A percentile compares a stretch with the other conserved stretches of the same genome.
phyloP scores from a whole-genome alignment of 352 stramenopile genomes.

The Globisporangium cystogenes region DNA sequence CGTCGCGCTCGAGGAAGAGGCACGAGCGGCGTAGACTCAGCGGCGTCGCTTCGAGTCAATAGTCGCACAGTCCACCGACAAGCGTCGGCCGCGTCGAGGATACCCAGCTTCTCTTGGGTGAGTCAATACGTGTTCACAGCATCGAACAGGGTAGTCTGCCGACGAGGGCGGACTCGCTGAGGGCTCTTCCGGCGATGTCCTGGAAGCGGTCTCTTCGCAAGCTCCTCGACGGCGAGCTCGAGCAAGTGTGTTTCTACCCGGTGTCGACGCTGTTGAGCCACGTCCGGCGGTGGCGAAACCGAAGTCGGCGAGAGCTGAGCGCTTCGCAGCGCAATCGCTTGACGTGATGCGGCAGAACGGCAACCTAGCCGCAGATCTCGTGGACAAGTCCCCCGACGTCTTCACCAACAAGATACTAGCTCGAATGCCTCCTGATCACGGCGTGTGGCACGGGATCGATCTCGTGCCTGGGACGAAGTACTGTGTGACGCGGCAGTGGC shows the following conservation, averaged over 20 bases:
- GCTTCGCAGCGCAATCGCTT: constrained; percentile 15
- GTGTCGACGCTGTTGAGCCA: not conserved
- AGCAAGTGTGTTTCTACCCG: constrained; percentile 10
- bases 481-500: constrained; percentile 15
- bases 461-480: constrained; percentile 21
- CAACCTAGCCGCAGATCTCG: constrained; percentile 1
- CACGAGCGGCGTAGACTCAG: not conserved
- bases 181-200: not conserved
- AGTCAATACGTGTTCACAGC: not conserved
- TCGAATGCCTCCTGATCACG: constrained; percentile 6
- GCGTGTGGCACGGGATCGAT: constrained; percentile 19
- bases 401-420: constrained; percentile 18
- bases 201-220: constrained; percentile 6
- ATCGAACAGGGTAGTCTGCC: not conserved
- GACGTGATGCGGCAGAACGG: not conserved
- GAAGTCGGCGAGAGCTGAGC: constrained; percentile 12
- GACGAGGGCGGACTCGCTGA: not conserved
- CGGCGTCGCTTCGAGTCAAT: not conserved
- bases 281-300: constrained; percentile 6
- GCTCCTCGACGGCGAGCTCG: constrained; percentile 15
- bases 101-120: not conserved
- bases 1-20: not conserved
- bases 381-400: not conserved
- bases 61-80: too few species aligned
- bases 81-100: too few species aligned